Evolutionary conservation across 1,284 basidiomycete species (phyloP).

Genomic region (Microbotryum silenes-acaulis): DNA sequence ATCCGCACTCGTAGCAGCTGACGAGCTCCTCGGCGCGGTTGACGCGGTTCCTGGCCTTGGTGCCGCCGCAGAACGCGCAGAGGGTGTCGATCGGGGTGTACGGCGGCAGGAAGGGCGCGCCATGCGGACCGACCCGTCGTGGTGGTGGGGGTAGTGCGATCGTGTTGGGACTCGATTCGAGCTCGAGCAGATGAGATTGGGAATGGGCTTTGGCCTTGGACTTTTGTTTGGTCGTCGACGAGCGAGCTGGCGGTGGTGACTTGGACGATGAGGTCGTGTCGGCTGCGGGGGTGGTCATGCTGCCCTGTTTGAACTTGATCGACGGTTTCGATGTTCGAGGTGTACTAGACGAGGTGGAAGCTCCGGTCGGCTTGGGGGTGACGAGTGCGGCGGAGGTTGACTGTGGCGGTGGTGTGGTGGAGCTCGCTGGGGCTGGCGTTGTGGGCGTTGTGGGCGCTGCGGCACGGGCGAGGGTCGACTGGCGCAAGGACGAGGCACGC

Average conservation of each 20-base stretch:
- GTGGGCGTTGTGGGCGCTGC: background rate
- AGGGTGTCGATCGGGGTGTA: slow-evolving; percentile 15
- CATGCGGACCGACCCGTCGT: slow-evolving; percentile 16
- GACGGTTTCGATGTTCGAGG: background rate
- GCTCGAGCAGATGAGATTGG: too few relatives aligned
- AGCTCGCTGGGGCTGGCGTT: too few relatives aligned
- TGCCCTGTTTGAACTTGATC: background rate
- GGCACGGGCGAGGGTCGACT: background rate
- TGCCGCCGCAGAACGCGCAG: slow-evolving; percentile 40
- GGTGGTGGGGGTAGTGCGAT: slow-evolving; percentile 8
- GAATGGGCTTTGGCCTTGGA: too few relatives aligned
- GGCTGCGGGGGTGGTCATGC: background rate
- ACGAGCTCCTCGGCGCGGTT: slow-evolving; percentile 35
- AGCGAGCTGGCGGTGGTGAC: background rate
- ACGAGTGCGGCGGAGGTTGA: background rate
- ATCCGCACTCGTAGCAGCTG: slow-evolving; percentile 40
- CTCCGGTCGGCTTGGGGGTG: background rate
- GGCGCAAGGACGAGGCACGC: background rate
- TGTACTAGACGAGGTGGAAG: background rate
- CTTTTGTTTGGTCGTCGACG: background rate
- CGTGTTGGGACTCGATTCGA: too few relatives aligned
- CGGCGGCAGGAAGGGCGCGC: slow-evolving; percentile 15
- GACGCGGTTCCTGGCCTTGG: slow-evolving; percentile 24
- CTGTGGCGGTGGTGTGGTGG: too few relatives aligned
- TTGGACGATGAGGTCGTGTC: background rate